These are phyloP conservation scores for Pichia cephalocereana DNA, from an alignment of 805 yeast species.

Conservation along the genomic window DNA sequence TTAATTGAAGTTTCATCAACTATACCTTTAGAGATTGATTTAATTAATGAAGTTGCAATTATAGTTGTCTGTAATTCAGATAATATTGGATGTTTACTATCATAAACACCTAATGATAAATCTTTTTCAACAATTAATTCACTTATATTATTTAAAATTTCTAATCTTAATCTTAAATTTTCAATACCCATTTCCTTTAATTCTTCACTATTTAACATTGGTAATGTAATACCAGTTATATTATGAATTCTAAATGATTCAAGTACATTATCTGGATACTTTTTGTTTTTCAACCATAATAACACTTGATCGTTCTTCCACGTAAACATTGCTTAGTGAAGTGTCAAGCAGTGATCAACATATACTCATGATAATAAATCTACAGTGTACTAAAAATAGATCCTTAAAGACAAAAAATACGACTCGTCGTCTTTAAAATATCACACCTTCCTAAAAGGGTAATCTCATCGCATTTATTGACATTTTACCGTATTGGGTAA, in stretches of 20 bases:
- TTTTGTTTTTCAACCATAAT: slow-evolving; percentile 21
- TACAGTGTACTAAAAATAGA: too few relatives aligned
- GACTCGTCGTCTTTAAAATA: background rate
- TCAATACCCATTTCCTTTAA: slow-evolving; percentile 62
- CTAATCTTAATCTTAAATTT: slow-evolving; percentile 46
- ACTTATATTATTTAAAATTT: slow-evolving; percentile 50
- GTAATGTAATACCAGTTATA: slow-evolving; percentile 64
- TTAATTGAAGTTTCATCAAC: slow-evolving; percentile 13
- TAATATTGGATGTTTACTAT: slow-evolving; percentile 16
- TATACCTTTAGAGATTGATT: slow-evolving; percentile 17
- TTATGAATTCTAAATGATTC: slow-evolving; percentile 43
- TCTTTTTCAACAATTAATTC: slow-evolving; percentile 35
- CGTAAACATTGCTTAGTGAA: slow-evolving; percentile 9
- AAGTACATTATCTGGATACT: slow-evolving; percentile 17
- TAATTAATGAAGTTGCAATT: slow-evolving; percentile 18
- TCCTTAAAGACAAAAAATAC: background rate
- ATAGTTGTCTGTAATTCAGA: slow-evolving; percentile 19
- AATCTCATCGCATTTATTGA: background rate
- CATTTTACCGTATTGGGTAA: background rate
- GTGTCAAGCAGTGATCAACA: too few relatives aligned
- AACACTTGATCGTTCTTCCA: slow-evolving; percentile 27
- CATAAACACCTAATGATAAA: slow-evolving; percentile 8
- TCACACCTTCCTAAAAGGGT: slow-evolving; percentile 1
- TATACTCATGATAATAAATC: too few relatives aligned
- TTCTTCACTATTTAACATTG: slow-evolving; percentile 60